Percentiles rank a stretch among this genome's conserved stretches.
Evolutionary conservation across 73 alveolate species (phyloP).

Genomic region (Paramecium primaurelia): DNA sequence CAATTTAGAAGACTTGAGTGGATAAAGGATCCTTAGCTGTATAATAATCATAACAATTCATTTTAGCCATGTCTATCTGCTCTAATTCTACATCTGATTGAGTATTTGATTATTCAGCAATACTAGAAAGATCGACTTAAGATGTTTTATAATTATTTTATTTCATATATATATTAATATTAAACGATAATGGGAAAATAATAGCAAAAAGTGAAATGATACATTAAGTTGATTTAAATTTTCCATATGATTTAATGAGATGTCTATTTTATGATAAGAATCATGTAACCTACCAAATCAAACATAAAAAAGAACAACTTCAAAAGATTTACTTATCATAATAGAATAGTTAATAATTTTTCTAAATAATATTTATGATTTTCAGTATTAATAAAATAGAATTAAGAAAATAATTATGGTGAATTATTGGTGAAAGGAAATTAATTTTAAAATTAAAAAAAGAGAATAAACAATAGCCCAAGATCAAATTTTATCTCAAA

Average conservation of each 20-base stretch:
- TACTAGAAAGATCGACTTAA: neutral
- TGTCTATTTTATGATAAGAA: too few species aligned
- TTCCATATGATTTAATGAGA: too few species aligned
- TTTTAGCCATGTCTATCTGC: neutral
- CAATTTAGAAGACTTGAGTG: neutral
- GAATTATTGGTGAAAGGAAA: neutral
- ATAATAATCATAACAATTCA: neutral
- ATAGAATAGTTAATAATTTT: neutral
- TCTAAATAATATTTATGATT: neutral
- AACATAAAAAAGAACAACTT: neutral
- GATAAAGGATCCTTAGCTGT: neutral
- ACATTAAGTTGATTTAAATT: too few species aligned
- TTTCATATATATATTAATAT: neutral
- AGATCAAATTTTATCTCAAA: neutral
- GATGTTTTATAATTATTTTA: neutral
- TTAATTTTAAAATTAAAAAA: neutral
- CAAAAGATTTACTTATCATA: neutral
- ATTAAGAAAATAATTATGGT: neutral
- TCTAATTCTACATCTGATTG: slow-evolving; percentile 20
- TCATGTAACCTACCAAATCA: too few species aligned
- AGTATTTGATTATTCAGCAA: neutral
- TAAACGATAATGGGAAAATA: neutral
- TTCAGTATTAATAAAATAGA: neutral
- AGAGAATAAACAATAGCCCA: neutral
- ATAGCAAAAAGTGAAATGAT: neutral